Base-by-base conservation (phyloP, 2,329 filamentous ascomycete genomes). In the Cladosporium sp. region DNA sequence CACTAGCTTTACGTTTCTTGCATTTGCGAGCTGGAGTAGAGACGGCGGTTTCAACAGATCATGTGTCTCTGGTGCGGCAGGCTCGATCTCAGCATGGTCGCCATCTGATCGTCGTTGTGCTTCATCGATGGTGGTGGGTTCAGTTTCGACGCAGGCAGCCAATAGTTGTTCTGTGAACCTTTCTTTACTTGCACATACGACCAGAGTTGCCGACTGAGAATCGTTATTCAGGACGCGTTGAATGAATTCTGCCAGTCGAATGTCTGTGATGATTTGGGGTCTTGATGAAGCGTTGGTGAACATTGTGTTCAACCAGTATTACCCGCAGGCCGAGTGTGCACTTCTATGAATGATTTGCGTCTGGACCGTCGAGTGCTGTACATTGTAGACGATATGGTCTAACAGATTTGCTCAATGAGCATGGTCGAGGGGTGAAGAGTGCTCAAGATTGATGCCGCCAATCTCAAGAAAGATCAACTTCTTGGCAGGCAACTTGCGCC, bases 161-260 rank as follows among this genome's bases (percentile, higher is more conserved):
- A 94, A 80, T 24, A 87, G 26, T 26, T 34, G 81, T 2, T 82
- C 75, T 12, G 93, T 76, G 72, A 97, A 96, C 2, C 84, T 82
- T 0, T 85, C 79, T 66, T 85, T 87, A 0, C 87, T 82, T 18
- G 85, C 87, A 77, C 92, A 93, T 68, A 97, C 80, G 67, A 97
- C 77, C 55, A 97, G 77, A 0, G 87, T 90, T 0, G 88, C 90
- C 2, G 86, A 86, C 64, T 85, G 77, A 3, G 76, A 71, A 66
- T 88, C 83, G 47, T 82, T 77, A 4, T 84, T 77, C 63, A 94
- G 78, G 62, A 94, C 78, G 74, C 88, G 85, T 62, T 85, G 80
- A 58, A 96, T 82, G 54, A 96, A 80, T 34, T 80, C 79, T 15
- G 80, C 76, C 30, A 83, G 69, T 47, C 18, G 4, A 26, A 64